Percentiles rank a stretch among this genome's conserved stretches.
Conservation (phyloP, 2,329 filamentous ascomycete genomes). For the Cordyceps pruinosa region DNA sequence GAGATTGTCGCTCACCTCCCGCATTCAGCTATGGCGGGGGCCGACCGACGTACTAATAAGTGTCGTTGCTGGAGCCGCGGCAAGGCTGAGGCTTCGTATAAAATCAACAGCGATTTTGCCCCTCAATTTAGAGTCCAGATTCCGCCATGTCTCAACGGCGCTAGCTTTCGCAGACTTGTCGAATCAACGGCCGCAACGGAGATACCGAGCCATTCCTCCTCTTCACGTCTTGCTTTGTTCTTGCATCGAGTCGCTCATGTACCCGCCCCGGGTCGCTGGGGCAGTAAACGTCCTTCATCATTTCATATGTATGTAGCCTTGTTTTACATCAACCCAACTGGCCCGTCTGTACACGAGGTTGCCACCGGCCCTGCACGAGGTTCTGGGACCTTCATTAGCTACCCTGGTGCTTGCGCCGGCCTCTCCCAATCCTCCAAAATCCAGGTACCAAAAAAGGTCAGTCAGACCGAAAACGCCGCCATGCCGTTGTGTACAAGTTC, state of each 20-base stretch:
- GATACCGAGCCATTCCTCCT: too few relatives aligned
- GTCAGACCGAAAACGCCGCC: slow-evolving; percentile 28
- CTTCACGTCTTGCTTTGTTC: not conserved
- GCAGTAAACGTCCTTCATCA: not conserved
- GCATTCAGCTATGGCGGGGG: not conserved
- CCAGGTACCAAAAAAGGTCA: slow-evolving; percentile 9
- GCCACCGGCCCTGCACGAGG: not conserved
- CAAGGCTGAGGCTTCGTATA: not conserved
- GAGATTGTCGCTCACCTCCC: too few relatives aligned
- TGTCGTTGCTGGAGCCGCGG: not conserved
- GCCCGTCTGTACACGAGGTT: slow-evolving; percentile 2
- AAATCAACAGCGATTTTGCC: not conserved
- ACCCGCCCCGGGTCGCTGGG: not conserved
- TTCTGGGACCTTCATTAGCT: not conserved
- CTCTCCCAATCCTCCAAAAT: slow-evolving; percentile 2
- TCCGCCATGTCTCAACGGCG: too few relatives aligned
- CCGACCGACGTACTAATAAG: not conserved
- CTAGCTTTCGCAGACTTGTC: not conserved
- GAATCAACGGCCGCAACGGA: not conserved
- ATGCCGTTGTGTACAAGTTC: slow-evolving; percentile 35
- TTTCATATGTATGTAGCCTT: not conserved
- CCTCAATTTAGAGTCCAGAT: not conserved
- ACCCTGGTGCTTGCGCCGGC: not conserved
- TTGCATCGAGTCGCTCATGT: not conserved
- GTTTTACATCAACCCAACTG: not conserved